These are phyloP conservation scores for Puccinia polysora DNA, from an alignment of 1,284 basidiomycete genomes.

Conservation along the genomic window DNA sequence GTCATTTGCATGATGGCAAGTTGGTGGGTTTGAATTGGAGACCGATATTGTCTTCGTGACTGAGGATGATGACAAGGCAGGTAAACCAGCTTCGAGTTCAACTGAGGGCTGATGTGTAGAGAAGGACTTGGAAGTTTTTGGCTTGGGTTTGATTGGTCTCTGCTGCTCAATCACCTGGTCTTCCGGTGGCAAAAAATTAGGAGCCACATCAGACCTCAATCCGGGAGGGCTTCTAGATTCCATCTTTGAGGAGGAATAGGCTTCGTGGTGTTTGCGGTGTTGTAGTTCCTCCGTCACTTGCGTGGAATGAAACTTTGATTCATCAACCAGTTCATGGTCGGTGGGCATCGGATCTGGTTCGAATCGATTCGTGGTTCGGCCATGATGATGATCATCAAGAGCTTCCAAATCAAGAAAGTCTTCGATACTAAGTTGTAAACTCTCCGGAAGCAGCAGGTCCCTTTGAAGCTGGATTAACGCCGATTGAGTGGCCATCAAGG, in stretches of 20 bases:
- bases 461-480: conserved; percentile 27
- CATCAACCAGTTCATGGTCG: conserved; percentile 32
- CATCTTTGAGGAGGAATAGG: neutral
- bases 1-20: neutral
- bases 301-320: conserved; percentile 10
- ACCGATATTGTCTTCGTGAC: no score
- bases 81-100: neutral
- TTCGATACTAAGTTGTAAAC: conserved; percentile 19
- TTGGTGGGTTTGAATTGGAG: neutral
- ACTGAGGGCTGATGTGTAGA: no score
- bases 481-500: conserved; percentile 37
- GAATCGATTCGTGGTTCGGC: neutral
- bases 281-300: conserved; percentile 8
- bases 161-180: no score
- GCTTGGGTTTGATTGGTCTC: neutral
- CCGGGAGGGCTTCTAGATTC: no score
- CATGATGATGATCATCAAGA: neutral
- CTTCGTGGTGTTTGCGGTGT: conserved; percentile 17
- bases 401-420: conserved; percentile 18
- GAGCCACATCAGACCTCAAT: no score
- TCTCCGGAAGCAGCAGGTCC: neutral
- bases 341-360: neutral
- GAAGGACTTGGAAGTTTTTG: neutral
- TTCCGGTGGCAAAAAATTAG: no score
- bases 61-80: neutral